Conservation (phyloP, 2,329 filamentous ascomycete species). For the Sarocladium kiliense region DNA sequence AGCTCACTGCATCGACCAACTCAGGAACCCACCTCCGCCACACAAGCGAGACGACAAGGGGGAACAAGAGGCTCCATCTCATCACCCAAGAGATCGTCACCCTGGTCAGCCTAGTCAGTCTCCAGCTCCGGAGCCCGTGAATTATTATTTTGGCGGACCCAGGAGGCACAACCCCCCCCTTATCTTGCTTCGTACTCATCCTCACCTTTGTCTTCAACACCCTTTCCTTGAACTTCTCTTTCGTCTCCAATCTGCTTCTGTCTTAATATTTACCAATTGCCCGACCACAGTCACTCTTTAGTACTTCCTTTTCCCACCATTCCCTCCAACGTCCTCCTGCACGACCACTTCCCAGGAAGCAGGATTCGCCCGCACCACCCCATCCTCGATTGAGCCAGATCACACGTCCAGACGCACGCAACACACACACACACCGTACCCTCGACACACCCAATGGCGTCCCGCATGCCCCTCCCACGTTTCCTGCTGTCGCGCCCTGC, state of each 20-base stretch:
- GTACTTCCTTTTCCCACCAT: background rate
- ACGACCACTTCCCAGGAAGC: background rate
- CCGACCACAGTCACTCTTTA: constrained; percentile 6
- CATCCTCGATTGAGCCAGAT: background rate
- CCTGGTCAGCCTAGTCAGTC: background rate
- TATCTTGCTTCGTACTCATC: background rate
- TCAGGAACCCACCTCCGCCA: too few relatives aligned
- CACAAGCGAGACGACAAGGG: too few relatives aligned
- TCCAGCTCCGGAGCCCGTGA: background rate
- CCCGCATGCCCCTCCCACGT: constrained; percentile 23
- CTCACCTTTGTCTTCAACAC: background rate
- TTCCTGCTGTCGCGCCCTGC: constrained; percentile 15
- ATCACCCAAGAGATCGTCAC: background rate
- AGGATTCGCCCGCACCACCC: background rate
- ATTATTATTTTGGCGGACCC: background rate
- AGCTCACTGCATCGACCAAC: too few relatives aligned
- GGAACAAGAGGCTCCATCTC: background rate
- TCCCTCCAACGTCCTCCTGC: background rate
- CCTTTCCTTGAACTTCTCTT: constrained; percentile 5
- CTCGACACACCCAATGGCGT: constrained; percentile 21
- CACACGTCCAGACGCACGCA: background rate
- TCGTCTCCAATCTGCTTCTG: background rate
- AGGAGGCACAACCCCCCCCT: background rate
- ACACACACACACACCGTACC: background rate
- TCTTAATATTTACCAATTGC: background rate